Percentiles rank a stretch among this genome's conserved stretches.
phyloP scores from a whole-genome alignment of 495 filamentous ascomycete species.

The Xylaria palmicola region DNA sequence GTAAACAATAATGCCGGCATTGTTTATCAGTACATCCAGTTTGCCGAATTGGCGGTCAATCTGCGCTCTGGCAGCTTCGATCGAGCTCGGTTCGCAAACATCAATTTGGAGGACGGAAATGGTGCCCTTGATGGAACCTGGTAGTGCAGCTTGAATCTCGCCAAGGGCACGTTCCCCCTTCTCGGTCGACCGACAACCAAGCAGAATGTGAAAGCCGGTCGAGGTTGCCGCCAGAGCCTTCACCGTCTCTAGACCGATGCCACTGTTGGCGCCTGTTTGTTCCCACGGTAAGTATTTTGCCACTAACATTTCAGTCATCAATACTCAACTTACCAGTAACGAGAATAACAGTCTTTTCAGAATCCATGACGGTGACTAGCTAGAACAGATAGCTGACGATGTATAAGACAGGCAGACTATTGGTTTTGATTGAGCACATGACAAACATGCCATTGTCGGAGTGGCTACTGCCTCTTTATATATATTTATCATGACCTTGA shows the following conservation, averaged over 20 bases:
- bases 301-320: neutral
- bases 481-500: neutral
- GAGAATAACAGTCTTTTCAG: conserved; percentile 33
- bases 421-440: neutral
- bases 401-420: no score
- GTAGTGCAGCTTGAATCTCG: conserved; percentile 30
- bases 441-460: neutral
- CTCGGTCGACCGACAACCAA: conserved; percentile 41
- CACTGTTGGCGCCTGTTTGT: conserved; percentile 45
- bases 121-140: conserved; percentile 25
- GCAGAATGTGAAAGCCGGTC: conserved; percentile 43
- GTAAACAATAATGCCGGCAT: conserved; percentile 40
- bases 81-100: conserved; percentile 45
- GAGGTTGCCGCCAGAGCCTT: conserved; percentile 38
- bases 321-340: conserved; percentile 31
- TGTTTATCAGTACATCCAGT: conserved; percentile 52
- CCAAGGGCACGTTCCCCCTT: conserved; percentile 45
- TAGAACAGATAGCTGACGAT: neutral
- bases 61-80: conserved; percentile 31
- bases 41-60: conserved; percentile 36
- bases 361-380: conserved; percentile 11
- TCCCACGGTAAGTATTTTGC: conserved; percentile 7
- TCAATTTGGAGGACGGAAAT: conserved; percentile 45
- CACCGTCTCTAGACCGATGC: conserved; percentile 50
- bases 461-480: neutral